These are phyloP conservation scores for Alternaria sp. DNA, from an alignment of 2,329 filamentous ascomycete species.

Conservation along the genomic window DNA sequence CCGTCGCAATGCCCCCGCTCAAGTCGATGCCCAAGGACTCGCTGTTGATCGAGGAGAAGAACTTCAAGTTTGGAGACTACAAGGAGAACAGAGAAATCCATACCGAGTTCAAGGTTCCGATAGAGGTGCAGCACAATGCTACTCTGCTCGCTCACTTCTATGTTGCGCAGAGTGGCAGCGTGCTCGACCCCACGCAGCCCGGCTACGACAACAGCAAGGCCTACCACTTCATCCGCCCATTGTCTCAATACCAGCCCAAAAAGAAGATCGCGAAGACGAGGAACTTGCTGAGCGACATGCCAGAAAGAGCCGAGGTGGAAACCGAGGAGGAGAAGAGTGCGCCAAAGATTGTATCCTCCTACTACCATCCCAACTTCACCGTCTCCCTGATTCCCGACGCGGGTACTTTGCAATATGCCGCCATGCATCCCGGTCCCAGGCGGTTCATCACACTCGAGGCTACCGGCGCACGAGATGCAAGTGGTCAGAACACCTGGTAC, in stretches of 20 bases:
- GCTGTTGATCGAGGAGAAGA: conserved; percentile 79
- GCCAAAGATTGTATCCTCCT: conserved; percentile 77
- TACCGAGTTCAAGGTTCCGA: conserved; percentile 78
- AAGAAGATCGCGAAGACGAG: conserved; percentile 89
- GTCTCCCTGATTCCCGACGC: conserved; percentile 84
- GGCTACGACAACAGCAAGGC: conserved; percentile 78
- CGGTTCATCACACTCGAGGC: conserved; percentile 81
- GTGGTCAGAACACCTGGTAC: conserved; percentile 92
- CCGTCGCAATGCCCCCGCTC: conserved; percentile 71
- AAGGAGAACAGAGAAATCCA: conserved; percentile 79
- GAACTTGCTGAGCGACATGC: conserved; percentile 71
- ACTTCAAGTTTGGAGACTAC: conserved; percentile 79
- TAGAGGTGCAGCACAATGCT: conserved; percentile 84
- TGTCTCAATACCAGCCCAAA: conserved; percentile 89
- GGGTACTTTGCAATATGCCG: conserved; percentile 71
- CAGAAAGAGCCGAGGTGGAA: conserved; percentile 57
- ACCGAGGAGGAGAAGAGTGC: conserved; percentile 58
- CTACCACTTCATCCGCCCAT: conserved; percentile 80
- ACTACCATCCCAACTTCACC: conserved; percentile 95
- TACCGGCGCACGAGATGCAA: conserved; percentile 80
- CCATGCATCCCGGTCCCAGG: conserved; percentile 74
- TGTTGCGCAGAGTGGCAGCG: conserved; percentile 75
- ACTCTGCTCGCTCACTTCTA: conserved; percentile 97
- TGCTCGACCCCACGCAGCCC: conserved; percentile 75
- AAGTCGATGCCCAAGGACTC: conserved; percentile 69